These are phyloP conservation scores for Angomonas deanei DNA, from an alignment of 208 protist genomes.

Conservation along the genomic window DNA sequence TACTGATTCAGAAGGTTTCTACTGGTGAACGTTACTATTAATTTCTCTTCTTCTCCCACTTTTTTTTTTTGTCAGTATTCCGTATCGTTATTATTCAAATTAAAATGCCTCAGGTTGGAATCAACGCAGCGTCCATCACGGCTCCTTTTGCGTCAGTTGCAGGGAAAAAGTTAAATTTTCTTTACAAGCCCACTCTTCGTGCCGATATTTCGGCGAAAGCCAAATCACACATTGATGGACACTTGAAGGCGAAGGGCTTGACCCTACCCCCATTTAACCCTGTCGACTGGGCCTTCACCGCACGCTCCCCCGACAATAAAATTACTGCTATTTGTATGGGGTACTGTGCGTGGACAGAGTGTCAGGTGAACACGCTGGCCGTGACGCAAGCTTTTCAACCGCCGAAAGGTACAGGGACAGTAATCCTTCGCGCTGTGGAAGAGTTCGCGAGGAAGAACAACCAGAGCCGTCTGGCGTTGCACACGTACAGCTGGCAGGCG, in stretches of 20 bases:
- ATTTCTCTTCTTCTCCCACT: neutral
- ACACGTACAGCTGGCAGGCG: slow-evolving; percentile 48
- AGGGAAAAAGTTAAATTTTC: neutral
- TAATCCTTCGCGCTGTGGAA: slow-evolving; percentile 18
- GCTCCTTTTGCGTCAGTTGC: neutral
- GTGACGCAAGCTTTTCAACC: slow-evolving; percentile 7
- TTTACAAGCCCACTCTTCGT: neutral
- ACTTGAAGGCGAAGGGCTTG: neutral
- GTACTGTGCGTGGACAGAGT: slow-evolving; percentile 21
- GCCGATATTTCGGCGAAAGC: neutral
- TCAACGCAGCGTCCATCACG: neutral
- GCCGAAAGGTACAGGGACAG: slow-evolving; percentile 14
- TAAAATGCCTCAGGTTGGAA: neutral
- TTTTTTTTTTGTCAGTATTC: slow-evolving; percentile 17
- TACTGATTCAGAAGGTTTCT: too few relatives aligned
- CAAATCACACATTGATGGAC: neutral
- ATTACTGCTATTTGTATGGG: neutral
- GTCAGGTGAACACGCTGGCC: slow-evolving; percentile 20
- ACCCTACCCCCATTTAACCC: neutral
- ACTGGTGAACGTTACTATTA: too few relatives aligned
- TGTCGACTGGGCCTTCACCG: neutral
- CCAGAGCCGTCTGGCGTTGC: slow-evolving; percentile 23
- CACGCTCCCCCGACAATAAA: neutral
- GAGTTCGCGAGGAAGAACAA: slow-evolving; percentile 5
- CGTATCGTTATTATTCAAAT: neutral